Evolutionary conservation across 1,139 yeast species (phyloP).

Genomic region (Casaregolazyma suthepensis): DNA sequence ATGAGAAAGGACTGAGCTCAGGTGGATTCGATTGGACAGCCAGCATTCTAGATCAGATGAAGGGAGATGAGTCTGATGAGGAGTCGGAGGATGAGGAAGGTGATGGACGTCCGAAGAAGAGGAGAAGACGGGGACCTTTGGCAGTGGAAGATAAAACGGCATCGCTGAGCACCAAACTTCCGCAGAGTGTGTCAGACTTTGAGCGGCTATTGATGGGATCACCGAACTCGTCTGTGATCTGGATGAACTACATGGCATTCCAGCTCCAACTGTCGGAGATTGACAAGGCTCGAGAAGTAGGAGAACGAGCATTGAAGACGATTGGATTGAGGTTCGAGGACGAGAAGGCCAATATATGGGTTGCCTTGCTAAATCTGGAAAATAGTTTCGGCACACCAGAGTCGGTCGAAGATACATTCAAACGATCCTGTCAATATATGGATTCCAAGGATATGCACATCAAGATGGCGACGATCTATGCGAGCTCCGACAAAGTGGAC

Average conservation of each 20-base stretch:
- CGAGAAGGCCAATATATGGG: slow-evolving; percentile 93
- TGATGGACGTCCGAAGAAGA: slow-evolving; percentile 34
- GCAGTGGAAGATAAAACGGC: slow-evolving; percentile 75
- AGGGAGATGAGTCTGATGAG: slow-evolving; percentile 43
- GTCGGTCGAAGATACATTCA: slow-evolving; percentile 70
- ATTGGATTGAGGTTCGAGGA: slow-evolving; percentile 88
- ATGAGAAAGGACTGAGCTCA: slow-evolving; percentile 50
- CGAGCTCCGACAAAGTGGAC: slow-evolving; percentile 41
- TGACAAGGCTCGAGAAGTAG: slow-evolving; percentile 91
- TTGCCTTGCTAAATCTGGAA: slow-evolving; percentile 89
- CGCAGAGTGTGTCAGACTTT: slow-evolving; percentile 85
- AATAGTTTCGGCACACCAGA: slow-evolving; percentile 88
- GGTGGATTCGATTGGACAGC: slow-evolving; percentile 96
- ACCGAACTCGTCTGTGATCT: slow-evolving; percentile 86
- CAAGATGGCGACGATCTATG: slow-evolving; percentile 68
- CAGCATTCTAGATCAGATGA: slow-evolving; percentile 73
- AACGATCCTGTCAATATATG: slow-evolving; percentile 84
- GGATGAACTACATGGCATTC: slow-evolving; percentile 99
- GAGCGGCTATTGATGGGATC: slow-evolving; percentile 87
- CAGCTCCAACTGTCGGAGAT: slow-evolving; percentile 89
- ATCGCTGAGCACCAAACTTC: slow-evolving; percentile 75
- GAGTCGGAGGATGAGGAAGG: slow-evolving; percentile 32
- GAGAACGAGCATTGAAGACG: slow-evolving; percentile 84
- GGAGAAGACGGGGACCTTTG: slow-evolving; percentile 38
- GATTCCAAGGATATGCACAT: slow-evolving; percentile 77